Evolutionary conservation across 1,139 yeast genomes (phyloP), one percentile per base, ranked within the genome.

Genomic region (Diutina neorugosa): DNA sequence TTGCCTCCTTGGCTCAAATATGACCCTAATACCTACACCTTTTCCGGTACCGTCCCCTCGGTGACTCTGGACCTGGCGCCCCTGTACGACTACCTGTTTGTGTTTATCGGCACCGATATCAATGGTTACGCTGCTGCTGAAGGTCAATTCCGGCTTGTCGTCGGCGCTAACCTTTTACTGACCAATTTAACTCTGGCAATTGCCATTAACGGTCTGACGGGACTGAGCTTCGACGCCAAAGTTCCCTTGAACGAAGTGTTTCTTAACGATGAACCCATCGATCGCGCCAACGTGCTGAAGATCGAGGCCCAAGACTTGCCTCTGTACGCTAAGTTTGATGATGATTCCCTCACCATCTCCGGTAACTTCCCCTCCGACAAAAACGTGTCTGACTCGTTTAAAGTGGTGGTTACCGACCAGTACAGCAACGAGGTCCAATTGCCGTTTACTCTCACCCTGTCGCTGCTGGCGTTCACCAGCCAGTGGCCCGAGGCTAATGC

Each of bases 1-100:
- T 74, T 93, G 53, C 98, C 99, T 25, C 84, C 80, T 61, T 93
- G 98, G 98, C 71, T 90, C 53, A 66, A 69, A 54, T 93, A 91
- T 63, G 81, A 87, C 62, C 65, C 82, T 9, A 69, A 73, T 46
- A 73, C 70, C 53, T 68, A 87, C 57, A 76, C 86, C n/a, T 91
- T 90, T 65, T 74, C 81, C 44, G 99, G 99, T 44, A 82, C 84
- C 1, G 93, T 96, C 0, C 99, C 99, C 3, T 71, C 85, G 8
- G 88, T 87, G 34, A 84, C 86, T 59, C 86, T 96, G 1, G 75
- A 78, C 12, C 83, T 87, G 60, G 98, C 98, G 1, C 97, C 98
- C 12, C 88, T 96, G 37, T 75, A 81, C 60, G 71, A 74, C 52
- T 93, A 82, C 64, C 78, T 80, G n/a, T 81, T 94, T 57, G 74